A percentile compares a stretch with the other conserved stretches of the same genome.
Conservation (phyloP, 208 protist species). For the Crithidia expoeki region DNA sequence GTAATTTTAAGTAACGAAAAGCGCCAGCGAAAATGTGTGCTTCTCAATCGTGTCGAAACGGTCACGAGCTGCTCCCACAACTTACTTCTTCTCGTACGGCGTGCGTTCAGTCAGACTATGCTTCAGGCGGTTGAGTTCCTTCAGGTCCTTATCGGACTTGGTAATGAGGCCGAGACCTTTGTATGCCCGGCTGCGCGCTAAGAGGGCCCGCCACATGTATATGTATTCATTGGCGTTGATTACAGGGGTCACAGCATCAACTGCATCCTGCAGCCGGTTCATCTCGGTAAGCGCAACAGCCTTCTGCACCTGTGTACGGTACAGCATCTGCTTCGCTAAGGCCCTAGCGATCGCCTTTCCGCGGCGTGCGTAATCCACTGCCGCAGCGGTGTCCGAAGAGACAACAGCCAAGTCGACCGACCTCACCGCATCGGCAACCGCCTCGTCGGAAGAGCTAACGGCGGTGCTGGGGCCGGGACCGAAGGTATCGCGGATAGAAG, state of each 20-base stretch:
- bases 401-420: slow-evolving; percentile 38
- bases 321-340: slow-evolving; percentile 74
- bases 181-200: slow-evolving; percentile 79
- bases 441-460: slow-evolving; percentile 67
- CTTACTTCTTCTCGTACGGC: slow-evolving; percentile 55
- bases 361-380: slow-evolving; percentile 42
- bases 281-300: slow-evolving; percentile 74
- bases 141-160: slow-evolving; percentile 80
- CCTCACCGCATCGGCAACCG: slow-evolving; percentile 57
- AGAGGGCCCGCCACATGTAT: slow-evolving; percentile 88
- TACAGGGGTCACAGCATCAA: slow-evolving; percentile 66
- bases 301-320: slow-evolving; percentile 75
- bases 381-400: slow-evolving; percentile 68
- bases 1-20: slow-evolving; percentile 19
- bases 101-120: slow-evolving; percentile 55
- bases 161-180: slow-evolving; percentile 82
- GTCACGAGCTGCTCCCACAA: neutral
- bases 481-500: slow-evolving; percentile 60
- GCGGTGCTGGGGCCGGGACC: slow-evolving; percentile 57
- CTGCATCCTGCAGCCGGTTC: slow-evolving; percentile 71
- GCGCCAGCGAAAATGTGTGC: neutral
- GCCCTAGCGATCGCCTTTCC: slow-evolving; percentile 54
- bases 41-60: neutral
- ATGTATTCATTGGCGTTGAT: slow-evolving; percentile 84
- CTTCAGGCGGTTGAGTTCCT: slow-evolving; percentile 70